Conservation (phyloP, 768 basidiomycete species). For the Pisolithus marmoratus region DNA sequence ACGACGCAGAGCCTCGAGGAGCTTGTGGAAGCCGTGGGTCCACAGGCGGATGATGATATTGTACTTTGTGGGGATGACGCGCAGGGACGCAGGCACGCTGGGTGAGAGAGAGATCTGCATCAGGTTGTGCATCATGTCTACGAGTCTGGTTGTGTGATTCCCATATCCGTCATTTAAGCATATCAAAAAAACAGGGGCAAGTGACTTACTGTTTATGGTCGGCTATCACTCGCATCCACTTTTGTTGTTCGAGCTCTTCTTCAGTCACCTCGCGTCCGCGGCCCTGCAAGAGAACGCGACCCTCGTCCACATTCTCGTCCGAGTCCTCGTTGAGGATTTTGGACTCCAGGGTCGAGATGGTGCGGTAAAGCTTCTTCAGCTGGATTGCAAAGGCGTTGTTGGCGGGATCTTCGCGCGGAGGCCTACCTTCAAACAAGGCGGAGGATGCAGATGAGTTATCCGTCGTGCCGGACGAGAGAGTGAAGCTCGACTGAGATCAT, state of each 20-base stretch:
- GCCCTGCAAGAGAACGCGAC: slow-evolving; percentile 30
- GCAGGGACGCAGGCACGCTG: slow-evolving; percentile 80
- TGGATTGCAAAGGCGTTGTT: slow-evolving; percentile 68
- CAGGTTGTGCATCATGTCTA: slow-evolving; percentile 85
- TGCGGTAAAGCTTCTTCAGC: slow-evolving; percentile 79
- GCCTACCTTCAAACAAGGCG: slow-evolving; percentile 56
- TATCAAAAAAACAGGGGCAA: slow-evolving; percentile 1
- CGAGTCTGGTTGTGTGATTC: slow-evolving; percentile 52
- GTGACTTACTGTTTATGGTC: slow-evolving; percentile 81
- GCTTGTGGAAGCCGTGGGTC: slow-evolving; percentile 85
- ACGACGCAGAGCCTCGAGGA: slow-evolving; percentile 86
- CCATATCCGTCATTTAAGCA: slow-evolving; percentile 4
- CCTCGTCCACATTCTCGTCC: slow-evolving; percentile 44
- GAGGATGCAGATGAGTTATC: slow-evolving; percentile 71
- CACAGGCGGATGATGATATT: slow-evolving; percentile 93
- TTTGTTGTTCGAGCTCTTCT: slow-evolving; percentile 67
- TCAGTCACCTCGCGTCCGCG: slow-evolving; percentile 30
- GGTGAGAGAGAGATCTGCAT: slow-evolving; percentile 83
- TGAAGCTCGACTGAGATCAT: slow-evolving; percentile 64
- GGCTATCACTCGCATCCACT: slow-evolving; percentile 63
- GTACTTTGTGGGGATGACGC: slow-evolving; percentile 88
- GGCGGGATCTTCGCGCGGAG: slow-evolving; percentile 45
- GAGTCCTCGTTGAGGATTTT: slow-evolving; percentile 62
- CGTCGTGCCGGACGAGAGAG: slow-evolving; percentile 68
- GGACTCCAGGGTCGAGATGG: slow-evolving; percentile 73